These are phyloP conservation scores for Hemileccinum rubropunctum DNA, from an alignment of 768 basidiomycete genomes.

Conservation along the genomic window DNA sequence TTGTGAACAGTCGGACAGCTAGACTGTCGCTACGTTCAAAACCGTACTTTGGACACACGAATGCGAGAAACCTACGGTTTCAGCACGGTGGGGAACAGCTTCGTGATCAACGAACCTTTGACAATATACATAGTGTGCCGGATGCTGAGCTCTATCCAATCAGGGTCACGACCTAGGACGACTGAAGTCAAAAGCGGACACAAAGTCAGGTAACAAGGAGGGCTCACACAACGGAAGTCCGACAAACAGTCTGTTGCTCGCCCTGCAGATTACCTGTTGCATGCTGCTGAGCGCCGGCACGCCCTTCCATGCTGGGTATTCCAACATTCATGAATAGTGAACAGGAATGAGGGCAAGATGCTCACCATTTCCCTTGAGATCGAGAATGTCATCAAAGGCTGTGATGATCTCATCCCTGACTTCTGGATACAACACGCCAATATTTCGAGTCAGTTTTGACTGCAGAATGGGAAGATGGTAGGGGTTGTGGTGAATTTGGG, in stretches of 20 bases:
- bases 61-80: slow-evolving; percentile 24
- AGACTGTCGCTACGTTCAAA: slow-evolving; percentile 11
- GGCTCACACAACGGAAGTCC: slow-evolving; percentile 43
- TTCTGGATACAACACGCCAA: slow-evolving; percentile 37
- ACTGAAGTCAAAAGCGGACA: neutral
- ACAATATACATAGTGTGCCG: slow-evolving; percentile 29
- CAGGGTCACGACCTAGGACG: slow-evolving; percentile 36
- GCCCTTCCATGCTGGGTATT: slow-evolving; percentile 36
- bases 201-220: neutral
- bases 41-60: neutral
- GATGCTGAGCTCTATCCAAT: slow-evolving; percentile 31
- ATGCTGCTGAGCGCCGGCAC: slow-evolving; percentile 27
- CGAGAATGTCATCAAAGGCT: slow-evolving; percentile 39
- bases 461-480: slow-evolving; percentile 33
- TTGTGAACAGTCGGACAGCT: slow-evolving; percentile 13
- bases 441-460: slow-evolving; percentile 35
- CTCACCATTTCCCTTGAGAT: slow-evolving; percentile 15
- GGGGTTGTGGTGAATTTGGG: slow-evolving; percentile 23
- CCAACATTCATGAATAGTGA: neutral
- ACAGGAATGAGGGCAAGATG: neutral
- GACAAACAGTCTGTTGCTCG: slow-evolving; percentile 46
- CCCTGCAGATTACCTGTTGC: slow-evolving; percentile 38
- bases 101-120: slow-evolving; percentile 19
- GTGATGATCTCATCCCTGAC: slow-evolving; percentile 42
- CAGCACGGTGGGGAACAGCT: slow-evolving; percentile 32